Evolutionary conservation across 495 filamentous ascomycete genomes (phyloP).

Genomic region (Oidiodendron maius): DNA sequence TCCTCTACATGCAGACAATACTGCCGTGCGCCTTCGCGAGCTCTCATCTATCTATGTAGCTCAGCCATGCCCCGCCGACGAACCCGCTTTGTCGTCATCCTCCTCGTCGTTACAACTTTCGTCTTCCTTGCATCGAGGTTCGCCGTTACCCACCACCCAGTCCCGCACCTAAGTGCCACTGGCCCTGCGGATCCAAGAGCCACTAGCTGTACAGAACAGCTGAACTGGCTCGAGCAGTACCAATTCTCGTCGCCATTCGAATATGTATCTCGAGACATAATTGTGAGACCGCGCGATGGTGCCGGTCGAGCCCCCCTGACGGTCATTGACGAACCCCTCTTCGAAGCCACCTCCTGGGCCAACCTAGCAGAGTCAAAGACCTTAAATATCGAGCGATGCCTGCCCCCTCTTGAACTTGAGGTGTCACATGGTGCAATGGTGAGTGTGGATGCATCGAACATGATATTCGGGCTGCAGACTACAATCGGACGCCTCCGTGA

Average conservation of each 20-base stretch:
- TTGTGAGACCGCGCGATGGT: slow-evolving; percentile 5
- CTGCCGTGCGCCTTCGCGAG: neutral
- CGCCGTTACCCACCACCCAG: neutral
- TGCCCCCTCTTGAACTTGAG: slow-evolving; percentile 14
- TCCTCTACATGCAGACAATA: too few relatives aligned
- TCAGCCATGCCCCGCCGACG: slow-evolving; percentile 12
- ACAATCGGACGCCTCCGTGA: slow-evolving; percentile 47
- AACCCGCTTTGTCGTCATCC: slow-evolving; percentile 8
- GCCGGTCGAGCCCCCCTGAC: slow-evolving; percentile 15
- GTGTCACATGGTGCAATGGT: slow-evolving; percentile 10
- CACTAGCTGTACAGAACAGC: slow-evolving; percentile 11
- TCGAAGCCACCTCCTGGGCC: slow-evolving; percentile 10
- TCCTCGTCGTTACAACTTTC: slow-evolving; percentile 8
- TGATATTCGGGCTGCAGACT: slow-evolving; percentile 56
- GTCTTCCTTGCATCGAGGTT: slow-evolving; percentile 7
- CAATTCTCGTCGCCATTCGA: slow-evolving; percentile 18
- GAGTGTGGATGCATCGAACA: slow-evolving; percentile 17
- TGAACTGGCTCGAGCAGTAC: slow-evolving; percentile 21
- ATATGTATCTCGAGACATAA: slow-evolving; percentile 20
- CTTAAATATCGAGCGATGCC: slow-evolving; percentile 6
- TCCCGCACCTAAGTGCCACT: neutral
- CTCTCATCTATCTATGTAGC: slow-evolving; percentile 15
- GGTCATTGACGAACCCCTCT: slow-evolving; percentile 17
- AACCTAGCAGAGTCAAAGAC: slow-evolving; percentile 12
- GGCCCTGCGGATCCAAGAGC: slow-evolving; percentile 2